Conservation (phyloP, 2,329 filamentous ascomycete species). For the Fusarium miscanthi region DNA sequence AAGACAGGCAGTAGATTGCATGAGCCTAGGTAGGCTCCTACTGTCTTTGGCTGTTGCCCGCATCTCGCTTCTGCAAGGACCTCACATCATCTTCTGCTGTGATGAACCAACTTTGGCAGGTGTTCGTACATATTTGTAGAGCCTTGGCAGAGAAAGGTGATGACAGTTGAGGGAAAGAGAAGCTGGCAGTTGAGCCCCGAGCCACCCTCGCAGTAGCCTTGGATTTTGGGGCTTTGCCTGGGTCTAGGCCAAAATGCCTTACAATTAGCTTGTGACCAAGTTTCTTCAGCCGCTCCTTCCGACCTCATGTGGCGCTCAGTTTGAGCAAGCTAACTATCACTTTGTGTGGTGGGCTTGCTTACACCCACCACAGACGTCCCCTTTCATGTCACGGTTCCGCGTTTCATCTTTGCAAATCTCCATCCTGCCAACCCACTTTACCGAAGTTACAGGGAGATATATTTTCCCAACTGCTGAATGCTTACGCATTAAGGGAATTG, state of each 20-base stretch:
- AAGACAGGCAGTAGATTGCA: not conserved
- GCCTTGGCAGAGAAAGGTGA: not conserved
- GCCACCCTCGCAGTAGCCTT: slow-evolving; percentile 1
- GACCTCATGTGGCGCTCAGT: slow-evolving; percentile 14
- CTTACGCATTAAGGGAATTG: not conserved
- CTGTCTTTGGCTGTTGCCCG: not conserved
- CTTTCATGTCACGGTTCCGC: slow-evolving; percentile 7
- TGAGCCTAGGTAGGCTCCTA: not conserved
- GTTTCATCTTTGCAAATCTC: slow-evolving; percentile 28
- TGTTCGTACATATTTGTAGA: not conserved
- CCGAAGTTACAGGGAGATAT: slow-evolving; percentile 13
- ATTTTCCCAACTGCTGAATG: not conserved
- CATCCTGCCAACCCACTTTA: slow-evolving; percentile 17
- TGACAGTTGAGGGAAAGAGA: not conserved
- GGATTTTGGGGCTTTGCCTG: not conserved
- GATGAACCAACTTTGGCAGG: not conserved
- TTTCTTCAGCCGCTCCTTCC: slow-evolving; percentile 27
- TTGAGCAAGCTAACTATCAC: not conserved
- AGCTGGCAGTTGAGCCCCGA: not conserved
- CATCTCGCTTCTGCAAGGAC: not conserved
- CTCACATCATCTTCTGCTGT: not conserved
- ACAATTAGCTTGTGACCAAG: slow-evolving; percentile 20
- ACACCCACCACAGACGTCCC: slow-evolving; percentile 2
- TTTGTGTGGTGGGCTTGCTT: slow-evolving; percentile 1
- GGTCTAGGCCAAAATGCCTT: slow-evolving; percentile 9